These are phyloP conservation scores for Pinus taeda DNA, from an alignment of 75 land plant species.

Conservation along the genomic window DNA sequence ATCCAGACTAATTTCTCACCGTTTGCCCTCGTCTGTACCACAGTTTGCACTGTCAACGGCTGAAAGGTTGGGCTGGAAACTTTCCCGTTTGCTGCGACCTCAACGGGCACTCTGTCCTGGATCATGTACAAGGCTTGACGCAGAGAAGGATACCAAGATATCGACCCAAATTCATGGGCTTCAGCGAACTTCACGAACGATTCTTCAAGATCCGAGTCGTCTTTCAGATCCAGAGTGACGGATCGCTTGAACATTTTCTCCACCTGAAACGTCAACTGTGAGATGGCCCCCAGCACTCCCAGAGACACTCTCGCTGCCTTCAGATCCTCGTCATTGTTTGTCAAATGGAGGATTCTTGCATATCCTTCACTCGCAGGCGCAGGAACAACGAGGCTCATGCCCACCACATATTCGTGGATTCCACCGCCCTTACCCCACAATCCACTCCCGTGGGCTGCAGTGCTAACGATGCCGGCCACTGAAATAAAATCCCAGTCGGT, in stretches of 20 bases:
- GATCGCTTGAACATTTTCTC: constrained; percentile 16
- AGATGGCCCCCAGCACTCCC: constrained; percentile 6
- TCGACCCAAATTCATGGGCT: constrained; percentile 9
- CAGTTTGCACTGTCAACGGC: background rate
- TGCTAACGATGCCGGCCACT: constrained; percentile 33
- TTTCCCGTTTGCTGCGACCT: constrained; percentile 10
- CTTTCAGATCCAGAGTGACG: background rate
- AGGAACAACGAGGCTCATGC: constrained; percentile 31
- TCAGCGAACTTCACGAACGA: constrained; percentile 1
- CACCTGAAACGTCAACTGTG: constrained; percentile 13
- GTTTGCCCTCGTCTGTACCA: background rate
- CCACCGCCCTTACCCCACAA: constrained; percentile 33
- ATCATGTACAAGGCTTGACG: background rate
- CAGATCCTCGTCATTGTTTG: too few relatives aligned
- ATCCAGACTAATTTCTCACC: background rate
- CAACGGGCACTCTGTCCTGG: constrained; percentile 7
- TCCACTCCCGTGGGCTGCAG: constrained; percentile 46
- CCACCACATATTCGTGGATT: constrained; percentile 36
- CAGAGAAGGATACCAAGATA: constrained; percentile 14
- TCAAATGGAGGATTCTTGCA: too few relatives aligned
- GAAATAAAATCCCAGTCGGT: constrained; percentile 43
- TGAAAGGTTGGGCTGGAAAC: background rate
- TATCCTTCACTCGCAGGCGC: constrained; percentile 7
- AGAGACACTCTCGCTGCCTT: too few relatives aligned
- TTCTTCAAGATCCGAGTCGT: constrained; percentile 3